A percentile compares a stretch with the other conserved stretches of the same genome.
These are phyloP conservation scores for Yamadazyma trypodendri DNA, from an alignment of 1,139 yeast species.

Conservation along the genomic window DNA sequence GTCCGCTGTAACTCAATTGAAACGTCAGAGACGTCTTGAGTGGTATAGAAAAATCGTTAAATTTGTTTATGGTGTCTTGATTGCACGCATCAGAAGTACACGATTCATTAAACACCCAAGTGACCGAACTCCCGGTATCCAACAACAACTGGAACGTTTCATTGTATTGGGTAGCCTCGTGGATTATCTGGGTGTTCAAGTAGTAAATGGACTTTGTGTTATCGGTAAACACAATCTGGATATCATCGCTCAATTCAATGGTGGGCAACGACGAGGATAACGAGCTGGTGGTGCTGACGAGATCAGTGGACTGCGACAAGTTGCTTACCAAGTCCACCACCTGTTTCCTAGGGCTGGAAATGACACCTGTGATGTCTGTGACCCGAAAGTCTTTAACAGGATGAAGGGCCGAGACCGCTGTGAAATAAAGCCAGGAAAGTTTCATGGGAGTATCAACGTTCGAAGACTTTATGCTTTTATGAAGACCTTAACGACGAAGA, in stretches of 20 bases:
- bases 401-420: slow-evolving; percentile 13
- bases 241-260: slow-evolving; percentile 16
- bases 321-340: slow-evolving; percentile 1
- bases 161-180: slow-evolving; percentile 26
- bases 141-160: slow-evolving; percentile 50
- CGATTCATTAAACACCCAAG: slow-evolving; percentile 60
- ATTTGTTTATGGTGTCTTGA: slow-evolving; percentile 19
- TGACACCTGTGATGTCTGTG: slow-evolving; percentile 12
- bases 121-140: slow-evolving; percentile 65
- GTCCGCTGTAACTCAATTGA: slow-evolving; percentile 52
- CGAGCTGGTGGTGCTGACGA: slow-evolving; percentile 14
- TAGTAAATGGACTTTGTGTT: slow-evolving; percentile 27
- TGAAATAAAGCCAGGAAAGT: not conserved
- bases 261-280: slow-evolving; percentile 21
- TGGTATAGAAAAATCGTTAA: slow-evolving; percentile 20
- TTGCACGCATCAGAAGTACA: slow-evolving; percentile 50
- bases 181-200: slow-evolving; percentile 20
- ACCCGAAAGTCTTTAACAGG: slow-evolving; percentile 22
- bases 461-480: not conserved
- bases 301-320: slow-evolving; percentile 10
- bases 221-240: slow-evolving; percentile 29
- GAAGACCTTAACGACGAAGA: no score
- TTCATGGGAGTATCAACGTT: not conserved
- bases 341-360: no score
- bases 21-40: slow-evolving; percentile 26